Conservation (phyloP, 169 alveolate species). For the Cryptosporidium ryanae region DNA sequence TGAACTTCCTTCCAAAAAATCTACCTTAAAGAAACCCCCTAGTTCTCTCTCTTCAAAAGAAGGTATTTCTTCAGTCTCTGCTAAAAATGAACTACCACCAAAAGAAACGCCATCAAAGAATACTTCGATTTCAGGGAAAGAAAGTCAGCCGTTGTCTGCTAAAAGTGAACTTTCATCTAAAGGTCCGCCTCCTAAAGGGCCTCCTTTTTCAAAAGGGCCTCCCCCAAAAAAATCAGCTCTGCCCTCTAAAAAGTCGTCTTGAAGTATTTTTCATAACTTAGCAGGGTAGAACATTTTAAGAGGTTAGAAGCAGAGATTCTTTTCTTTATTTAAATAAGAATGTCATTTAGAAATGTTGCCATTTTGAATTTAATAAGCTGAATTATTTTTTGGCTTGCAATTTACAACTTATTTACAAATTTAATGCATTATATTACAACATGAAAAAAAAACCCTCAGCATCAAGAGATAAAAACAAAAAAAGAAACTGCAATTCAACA, state of each 20-base stretch:
- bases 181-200: conserved; percentile 6
- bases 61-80: not conserved
- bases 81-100: not conserved
- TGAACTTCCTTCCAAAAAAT: not conserved
- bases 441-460: too few species aligned
- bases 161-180: not conserved
- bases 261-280: too few species aligned
- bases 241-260: conserved; percentile 9
- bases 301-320: too few species aligned
- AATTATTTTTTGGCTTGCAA: too few species aligned
- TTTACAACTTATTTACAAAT: too few species aligned
- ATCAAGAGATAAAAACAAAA: too few species aligned
- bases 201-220: not conserved
- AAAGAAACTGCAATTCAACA: too few species aligned
- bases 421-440: too few species aligned
- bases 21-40: not conserved
- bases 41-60: not conserved
- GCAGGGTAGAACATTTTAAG: too few species aligned
- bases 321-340: too few species aligned
- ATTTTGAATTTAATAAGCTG: too few species aligned
- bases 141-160: not conserved
- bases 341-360: too few species aligned
- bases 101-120: not conserved
- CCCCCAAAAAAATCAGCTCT: not conserved
- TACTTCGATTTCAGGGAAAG: not conserved